These are phyloP conservation scores for Trichosanthes truncata DNA, from an alignment of 306 rosid genomes.

Conservation along the genomic window DNA sequence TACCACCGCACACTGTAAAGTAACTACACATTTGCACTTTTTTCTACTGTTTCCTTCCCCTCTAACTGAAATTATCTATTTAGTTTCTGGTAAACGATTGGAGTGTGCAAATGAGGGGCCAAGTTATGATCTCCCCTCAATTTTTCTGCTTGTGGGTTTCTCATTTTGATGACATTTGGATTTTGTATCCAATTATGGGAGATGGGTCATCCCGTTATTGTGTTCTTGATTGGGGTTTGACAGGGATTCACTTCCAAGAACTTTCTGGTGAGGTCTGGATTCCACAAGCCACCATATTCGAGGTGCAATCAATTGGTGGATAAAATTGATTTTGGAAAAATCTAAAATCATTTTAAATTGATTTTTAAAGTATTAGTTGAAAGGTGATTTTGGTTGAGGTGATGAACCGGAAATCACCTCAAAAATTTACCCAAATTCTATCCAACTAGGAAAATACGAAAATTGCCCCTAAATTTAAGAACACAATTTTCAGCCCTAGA, in stretches of 20 bases:
- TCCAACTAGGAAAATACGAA: no score
- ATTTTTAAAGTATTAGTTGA: no score
- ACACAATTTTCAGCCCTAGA: no score
- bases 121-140: not conserved
- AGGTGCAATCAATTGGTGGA: conserved; percentile 20
- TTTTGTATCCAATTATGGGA: not conserved
- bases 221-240: conserved; percentile 14
- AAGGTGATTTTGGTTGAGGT: no score
- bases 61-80: not conserved
- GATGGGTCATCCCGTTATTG: conserved; percentile 1
- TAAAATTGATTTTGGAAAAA: no score
- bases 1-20: not conserved
- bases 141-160: not conserved
- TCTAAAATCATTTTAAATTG: no score
- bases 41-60: not conserved
- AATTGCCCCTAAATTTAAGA: no score
- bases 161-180: not conserved
- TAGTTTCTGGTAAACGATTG: not conserved
- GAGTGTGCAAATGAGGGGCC: not conserved
- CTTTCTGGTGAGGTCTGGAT: conserved; percentile 27
- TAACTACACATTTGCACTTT: not conserved
- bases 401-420: no score
- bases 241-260: conserved; percentile 30
- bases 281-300: conserved; percentile 15
- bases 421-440: no score